Evolutionary conservation across 306 rosid species (phyloP), one percentile per base, ranked within the genome.

Genomic region (Nissolia schottii): DNA sequence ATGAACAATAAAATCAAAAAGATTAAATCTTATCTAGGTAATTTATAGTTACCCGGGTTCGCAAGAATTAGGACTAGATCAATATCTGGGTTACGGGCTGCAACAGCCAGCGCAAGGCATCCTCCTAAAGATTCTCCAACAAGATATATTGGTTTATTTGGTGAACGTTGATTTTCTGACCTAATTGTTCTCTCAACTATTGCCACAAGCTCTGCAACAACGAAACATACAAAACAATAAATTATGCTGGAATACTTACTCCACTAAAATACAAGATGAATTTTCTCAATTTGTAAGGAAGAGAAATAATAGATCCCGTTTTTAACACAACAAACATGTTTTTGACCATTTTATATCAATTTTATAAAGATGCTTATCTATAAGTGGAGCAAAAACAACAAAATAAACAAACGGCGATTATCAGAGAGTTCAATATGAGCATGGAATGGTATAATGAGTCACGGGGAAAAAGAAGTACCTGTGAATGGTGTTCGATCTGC

Each of bases 101-200:
- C 96, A 75, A 89, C 93, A 22, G 91, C 86, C 15, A 94, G 84
- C 12, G 97, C 96, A 34, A 94, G 87, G 79, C 97, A 91, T 41
- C 85, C 97, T 75, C 99, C 97, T 58, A 94, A 32, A 31, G 96
- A 89, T 60, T 94, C 95, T 79, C 96, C 97, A 18, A 85, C 85
- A 38, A 94, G 89, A 81, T 94, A 94, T 70, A 94, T 86, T 51
- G 99, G 99, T 64, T 86, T 88, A 24, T 76, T 84, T 7, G 95
- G 92, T 7, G 88, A 83, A 20, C 48, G 81, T 20, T 71, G 31
- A 72, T 86, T 54, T 84, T 89, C 93, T 19, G 86, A 77, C 58
- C 38, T 84, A 3, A 94, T 34, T 6, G 85, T 89, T 82, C 38
- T 78, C 71, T 85, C 91, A 29, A 91, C 97, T 79, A 91, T 74